Percentiles rank a stretch among this genome's conserved stretches.
These are phyloP conservation scores for Geranium brycei DNA, from an alignment of 345 rosid genomes.

Conservation along the genomic window DNA sequence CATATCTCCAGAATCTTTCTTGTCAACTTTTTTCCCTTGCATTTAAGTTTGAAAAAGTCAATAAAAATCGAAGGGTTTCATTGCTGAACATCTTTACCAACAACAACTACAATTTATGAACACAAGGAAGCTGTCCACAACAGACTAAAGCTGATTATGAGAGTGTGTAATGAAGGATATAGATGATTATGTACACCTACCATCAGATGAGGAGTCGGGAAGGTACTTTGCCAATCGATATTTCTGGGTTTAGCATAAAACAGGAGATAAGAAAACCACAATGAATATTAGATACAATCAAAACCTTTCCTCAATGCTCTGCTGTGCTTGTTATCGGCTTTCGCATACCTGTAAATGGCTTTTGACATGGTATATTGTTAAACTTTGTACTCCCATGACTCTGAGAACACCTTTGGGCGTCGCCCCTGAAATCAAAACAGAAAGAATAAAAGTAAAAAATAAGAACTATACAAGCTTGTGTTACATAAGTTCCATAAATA, in stretches of 20 bases:
- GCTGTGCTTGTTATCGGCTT: neutral
- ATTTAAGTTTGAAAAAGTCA: slow-evolving; percentile 16
- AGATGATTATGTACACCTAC: slow-evolving; percentile 20
- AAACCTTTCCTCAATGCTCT: neutral
- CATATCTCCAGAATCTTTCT: slow-evolving; percentile 79
- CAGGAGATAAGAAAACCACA: slow-evolving; percentile 4
- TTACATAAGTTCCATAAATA: too few species aligned
- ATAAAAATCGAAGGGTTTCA: slow-evolving; percentile 6
- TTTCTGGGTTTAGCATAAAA: slow-evolving; percentile 46
- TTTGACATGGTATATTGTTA: slow-evolving; percentile 96
- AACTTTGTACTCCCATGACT: slow-evolving; percentile 95
- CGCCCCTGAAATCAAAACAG: slow-evolving; percentile 45
- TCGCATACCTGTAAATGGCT: slow-evolving; percentile 81
- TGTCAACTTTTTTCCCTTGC: slow-evolving; percentile 79
- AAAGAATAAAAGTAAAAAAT: neutral
- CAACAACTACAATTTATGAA: neutral
- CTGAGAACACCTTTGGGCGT: slow-evolving; percentile 98
- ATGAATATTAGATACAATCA: neutral
- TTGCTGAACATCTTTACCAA: neutral
- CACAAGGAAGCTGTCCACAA: neutral
- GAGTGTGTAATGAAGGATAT: neutral
- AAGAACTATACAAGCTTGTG: too few species aligned
- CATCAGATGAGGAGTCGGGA: slow-evolving; percentile 92
- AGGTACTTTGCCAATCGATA: slow-evolving; percentile 97
- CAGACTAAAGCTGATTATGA: neutral